phyloP scores from a whole-genome alignment of 257 asterid genomes.

The Dorcoceras hygrometricum region DNA sequence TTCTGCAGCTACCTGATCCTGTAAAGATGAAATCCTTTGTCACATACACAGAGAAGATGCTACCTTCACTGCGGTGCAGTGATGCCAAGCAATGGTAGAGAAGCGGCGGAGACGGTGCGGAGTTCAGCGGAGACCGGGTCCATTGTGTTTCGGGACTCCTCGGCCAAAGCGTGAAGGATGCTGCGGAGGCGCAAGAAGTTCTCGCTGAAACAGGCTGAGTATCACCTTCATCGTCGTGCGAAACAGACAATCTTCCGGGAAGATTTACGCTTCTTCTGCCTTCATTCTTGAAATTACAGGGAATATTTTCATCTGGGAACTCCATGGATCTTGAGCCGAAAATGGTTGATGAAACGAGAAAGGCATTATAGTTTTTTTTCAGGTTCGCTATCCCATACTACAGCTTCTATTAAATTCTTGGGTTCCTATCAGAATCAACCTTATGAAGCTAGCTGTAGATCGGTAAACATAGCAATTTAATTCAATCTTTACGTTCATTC shows the following conservation, averaged over 20 bases:
- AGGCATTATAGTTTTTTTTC: background rate
- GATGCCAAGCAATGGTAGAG: conserved; percentile 68
- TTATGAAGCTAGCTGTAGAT: background rate
- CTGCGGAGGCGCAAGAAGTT: conserved; percentile 61
- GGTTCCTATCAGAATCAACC: background rate
- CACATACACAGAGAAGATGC: conserved; percentile 45
- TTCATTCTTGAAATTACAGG: conserved; percentile 47
- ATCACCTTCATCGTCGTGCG: conserved; percentile 30
- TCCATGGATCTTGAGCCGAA: conserved; percentile 34
- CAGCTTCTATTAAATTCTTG: background rate
- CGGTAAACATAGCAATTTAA: background rate
- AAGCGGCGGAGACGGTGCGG: conserved; percentile 41
- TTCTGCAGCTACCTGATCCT: conserved; percentile 53
- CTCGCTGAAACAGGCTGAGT: conserved; percentile 43
- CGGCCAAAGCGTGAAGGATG: conserved; percentile 35
- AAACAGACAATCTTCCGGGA: conserved; percentile 53
- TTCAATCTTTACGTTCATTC: background rate
- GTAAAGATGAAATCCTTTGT: conserved; percentile 51
- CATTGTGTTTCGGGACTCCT: conserved; percentile 57
- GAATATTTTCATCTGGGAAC: conserved; percentile 30
- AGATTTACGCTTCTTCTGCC: conserved; percentile 37
- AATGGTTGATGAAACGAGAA: background rate
- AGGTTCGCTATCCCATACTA: too few relatives aligned
- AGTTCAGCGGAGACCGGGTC: conserved; percentile 47
- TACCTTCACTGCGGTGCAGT: conserved; percentile 56